phyloP scores from a whole-genome alignment of 805 yeast genomes.

The Ogataea glucozyma region DNA sequence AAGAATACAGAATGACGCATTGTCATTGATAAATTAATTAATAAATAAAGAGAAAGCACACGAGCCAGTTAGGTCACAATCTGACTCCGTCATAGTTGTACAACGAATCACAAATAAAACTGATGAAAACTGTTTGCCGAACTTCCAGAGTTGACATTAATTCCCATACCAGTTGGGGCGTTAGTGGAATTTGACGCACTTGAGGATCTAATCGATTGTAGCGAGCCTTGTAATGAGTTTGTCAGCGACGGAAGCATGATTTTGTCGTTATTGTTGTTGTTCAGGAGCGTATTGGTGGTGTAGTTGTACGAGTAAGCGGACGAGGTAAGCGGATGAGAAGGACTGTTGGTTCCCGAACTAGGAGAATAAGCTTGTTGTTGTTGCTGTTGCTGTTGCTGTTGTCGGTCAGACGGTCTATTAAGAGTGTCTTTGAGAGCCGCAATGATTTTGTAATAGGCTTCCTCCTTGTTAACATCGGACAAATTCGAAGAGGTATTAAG shows the following conservation, averaged over 20 bases:
- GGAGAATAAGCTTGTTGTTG: constrained; percentile 22
- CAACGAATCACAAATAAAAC: constrained; percentile 33
- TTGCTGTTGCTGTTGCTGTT: constrained; percentile 10
- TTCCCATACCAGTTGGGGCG: constrained; percentile 13
- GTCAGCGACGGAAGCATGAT: constrained; percentile 29
- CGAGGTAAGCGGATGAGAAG: constrained; percentile 17
- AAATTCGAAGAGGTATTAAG: constrained; percentile 25
- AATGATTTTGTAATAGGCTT: constrained; percentile 27
- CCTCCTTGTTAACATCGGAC: constrained; percentile 30
- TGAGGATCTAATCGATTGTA: constrained; percentile 22
- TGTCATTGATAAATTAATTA: neutral
- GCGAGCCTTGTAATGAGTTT: constrained; percentile 24
- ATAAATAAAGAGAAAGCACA: constrained; percentile 1
- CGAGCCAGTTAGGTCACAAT: neutral
- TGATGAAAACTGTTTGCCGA: constrained; percentile 17
- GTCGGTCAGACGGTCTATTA: constrained; percentile 1
- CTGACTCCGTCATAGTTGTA: neutral
- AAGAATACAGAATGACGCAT: too few relatives aligned
- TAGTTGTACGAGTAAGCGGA: constrained; percentile 14
- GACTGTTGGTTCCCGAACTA: constrained; percentile 21
- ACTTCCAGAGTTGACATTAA: constrained; percentile 16
- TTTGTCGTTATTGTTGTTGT: constrained; percentile 19
- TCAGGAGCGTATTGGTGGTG: too few relatives aligned
- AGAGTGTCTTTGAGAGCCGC: constrained; percentile 25
- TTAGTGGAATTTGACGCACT: constrained; percentile 1